A percentile compares a stretch with the other conserved stretches of the same genome.
Conservation (phyloP, 768 basidiomycete species). For the Suillus americanus region DNA sequence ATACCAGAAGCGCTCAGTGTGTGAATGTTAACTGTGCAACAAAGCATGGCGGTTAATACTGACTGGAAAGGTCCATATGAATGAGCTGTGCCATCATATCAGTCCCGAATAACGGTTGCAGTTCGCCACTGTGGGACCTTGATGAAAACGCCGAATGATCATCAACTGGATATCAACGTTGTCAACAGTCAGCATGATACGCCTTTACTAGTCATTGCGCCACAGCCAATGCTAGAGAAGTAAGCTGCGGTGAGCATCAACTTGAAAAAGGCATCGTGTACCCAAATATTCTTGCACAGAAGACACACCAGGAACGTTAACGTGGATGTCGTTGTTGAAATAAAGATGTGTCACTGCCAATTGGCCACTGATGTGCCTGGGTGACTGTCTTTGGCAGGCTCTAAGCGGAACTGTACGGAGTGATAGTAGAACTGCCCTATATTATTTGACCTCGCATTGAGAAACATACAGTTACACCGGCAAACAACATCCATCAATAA, state of each 20-base stretch:
- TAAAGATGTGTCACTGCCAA: neutral
- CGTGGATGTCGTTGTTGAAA: neutral
- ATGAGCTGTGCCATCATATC: neutral
- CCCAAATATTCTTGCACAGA: neutral
- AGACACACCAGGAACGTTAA: neutral
- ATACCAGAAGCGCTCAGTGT: neutral
- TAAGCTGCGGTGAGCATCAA: neutral
- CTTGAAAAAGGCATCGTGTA: neutral
- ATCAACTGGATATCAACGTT: no score
- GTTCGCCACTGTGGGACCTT: neutral
- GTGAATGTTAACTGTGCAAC: neutral
- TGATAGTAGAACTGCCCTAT: neutral
- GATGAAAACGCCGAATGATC: neutral
- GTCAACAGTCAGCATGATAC: neutral
- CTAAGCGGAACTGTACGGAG: neutral
- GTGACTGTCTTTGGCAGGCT: neutral
- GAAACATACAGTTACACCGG: neutral
- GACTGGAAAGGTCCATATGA: neutral
- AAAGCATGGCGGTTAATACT: neutral
- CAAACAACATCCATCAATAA: neutral
- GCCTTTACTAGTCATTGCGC: neutral
- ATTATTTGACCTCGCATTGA: neutral
- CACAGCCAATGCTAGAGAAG: neutral
- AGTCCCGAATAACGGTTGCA: neutral
- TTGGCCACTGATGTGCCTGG: neutral